Conservation (phyloP, 768 basidiomycete species). For the Russula sp. region DNA sequence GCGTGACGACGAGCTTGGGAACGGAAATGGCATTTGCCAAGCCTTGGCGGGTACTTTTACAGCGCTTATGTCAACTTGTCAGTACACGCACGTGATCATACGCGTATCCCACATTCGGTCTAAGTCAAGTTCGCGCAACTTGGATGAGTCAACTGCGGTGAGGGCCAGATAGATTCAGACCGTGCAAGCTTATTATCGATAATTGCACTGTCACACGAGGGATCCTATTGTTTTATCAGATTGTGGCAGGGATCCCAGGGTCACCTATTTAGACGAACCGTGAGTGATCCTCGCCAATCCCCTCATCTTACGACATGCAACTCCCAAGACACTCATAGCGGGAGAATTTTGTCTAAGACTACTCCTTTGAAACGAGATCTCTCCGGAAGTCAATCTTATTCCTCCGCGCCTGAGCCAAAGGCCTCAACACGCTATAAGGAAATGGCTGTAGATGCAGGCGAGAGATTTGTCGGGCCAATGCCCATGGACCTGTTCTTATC, state of each 20-base stretch:
- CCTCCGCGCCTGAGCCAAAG: background rate
- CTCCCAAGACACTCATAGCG: background rate
- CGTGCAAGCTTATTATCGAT: background rate
- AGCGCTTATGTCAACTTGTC: too few species aligned
- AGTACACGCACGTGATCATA: too few species aligned
- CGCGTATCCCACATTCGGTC: too few species aligned
- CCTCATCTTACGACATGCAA: too few species aligned
- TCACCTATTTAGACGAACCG: background rate
- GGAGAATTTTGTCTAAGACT: too few species aligned
- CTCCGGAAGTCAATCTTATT: too few species aligned
- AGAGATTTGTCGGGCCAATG: conserved; percentile 12
- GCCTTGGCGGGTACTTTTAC: too few species aligned
- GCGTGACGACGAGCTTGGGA: too few species aligned
- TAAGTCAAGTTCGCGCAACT: too few species aligned
- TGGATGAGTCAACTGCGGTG: too few species aligned
- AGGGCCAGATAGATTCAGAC: background rate
- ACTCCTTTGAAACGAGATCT: too few species aligned
- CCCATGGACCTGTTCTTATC: background rate
- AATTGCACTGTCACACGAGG: background rate
- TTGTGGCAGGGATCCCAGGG: background rate
- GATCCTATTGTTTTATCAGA: background rate
- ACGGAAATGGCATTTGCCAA: too few species aligned
- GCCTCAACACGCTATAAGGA: background rate
- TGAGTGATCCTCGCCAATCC: background rate
- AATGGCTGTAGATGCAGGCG: conserved; percentile 1